phyloP scores from a whole-genome alignment of 2,329 filamentous ascomycete species.

The Penicillium expansum region DNA sequence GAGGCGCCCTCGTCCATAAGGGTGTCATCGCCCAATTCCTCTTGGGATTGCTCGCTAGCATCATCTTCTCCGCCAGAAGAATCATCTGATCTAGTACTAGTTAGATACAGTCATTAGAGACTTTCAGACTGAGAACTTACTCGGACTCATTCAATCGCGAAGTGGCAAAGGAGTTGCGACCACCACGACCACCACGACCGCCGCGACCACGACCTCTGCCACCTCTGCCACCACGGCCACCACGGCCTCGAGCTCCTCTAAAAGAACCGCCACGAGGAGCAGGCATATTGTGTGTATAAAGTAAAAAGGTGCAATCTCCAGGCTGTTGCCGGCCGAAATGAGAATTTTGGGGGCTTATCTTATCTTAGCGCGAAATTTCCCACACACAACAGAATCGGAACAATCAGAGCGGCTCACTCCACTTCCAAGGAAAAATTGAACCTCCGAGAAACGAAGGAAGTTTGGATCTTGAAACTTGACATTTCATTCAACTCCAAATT shows the following conservation, averaged over 20 bases:
- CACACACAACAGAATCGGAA: slow-evolving; percentile 41
- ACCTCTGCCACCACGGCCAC: slow-evolving; percentile 71
- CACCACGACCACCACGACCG: not conserved
- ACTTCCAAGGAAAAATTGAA: slow-evolving; percentile 33
- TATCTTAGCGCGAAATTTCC: slow-evolving; percentile 51
- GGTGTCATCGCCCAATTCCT: slow-evolving; percentile 41
- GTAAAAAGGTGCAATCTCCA: not conserved
- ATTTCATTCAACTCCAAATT: slow-evolving; percentile 33
- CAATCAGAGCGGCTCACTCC: slow-evolving; percentile 30
- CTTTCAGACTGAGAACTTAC: slow-evolving; percentile 27
- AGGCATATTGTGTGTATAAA: slow-evolving; percentile 25
- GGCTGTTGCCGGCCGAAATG: slow-evolving; percentile 5
- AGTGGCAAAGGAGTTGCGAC: slow-evolving; percentile 29
- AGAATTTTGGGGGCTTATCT: slow-evolving; percentile 20
- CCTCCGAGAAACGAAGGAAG: slow-evolving; percentile 24
- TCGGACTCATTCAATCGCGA: slow-evolving; percentile 41
- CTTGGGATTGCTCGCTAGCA: slow-evolving; percentile 47
- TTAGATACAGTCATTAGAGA: slow-evolving; percentile 11
- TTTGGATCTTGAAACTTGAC: slow-evolving; percentile 16
- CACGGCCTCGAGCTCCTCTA: slow-evolving; percentile 36
- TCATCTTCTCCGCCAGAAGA: slow-evolving; percentile 28
- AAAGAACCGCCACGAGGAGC: slow-evolving; percentile 26
- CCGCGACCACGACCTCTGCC: slow-evolving; percentile 53
- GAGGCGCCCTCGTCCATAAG: slow-evolving; percentile 31
- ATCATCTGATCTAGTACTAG: slow-evolving; percentile 26